Evolutionary conservation across 768 basidiomycete genomes (phyloP), one percentile per base, ranked within the genome.

Genomic region (Termitomyces sp.): DNA sequence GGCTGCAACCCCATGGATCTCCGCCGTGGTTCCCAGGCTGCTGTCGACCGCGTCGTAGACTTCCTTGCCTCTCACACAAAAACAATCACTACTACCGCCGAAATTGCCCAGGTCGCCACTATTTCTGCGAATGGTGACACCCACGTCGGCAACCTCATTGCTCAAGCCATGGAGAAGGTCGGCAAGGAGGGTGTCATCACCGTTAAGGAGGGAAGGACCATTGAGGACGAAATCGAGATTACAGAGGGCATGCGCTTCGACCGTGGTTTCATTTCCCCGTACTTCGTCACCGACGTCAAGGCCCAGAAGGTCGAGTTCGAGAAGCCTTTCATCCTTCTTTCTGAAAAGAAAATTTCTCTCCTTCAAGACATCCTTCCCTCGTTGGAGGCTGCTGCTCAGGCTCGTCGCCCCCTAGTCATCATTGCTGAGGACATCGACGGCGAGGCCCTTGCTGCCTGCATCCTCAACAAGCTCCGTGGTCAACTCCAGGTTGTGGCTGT

Each of bases 1-100:
- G 96, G 96, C 4, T 99, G 96, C 82, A 97, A 96, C 78, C 96
- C 96, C 13, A 99, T 98, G 95, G 96, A 99, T 76, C 91, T 98
- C 59, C 93, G 96, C 60, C 88, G 95, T n/a, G 96, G 96, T 52
- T 87, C 95, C 10, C 96, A 99, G 70, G 92, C 93, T 10, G 96
- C 96, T 48, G 96, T 99, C 46, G 92, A 96, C 72, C 89, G 90
- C 62, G 94, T 99, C 64, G 89, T 98, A 61, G 84, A 90, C 66
- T 94, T 89, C 78, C 84, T 99, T 62, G 81, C 95, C 58, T 72
- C 84, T 18, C 87, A 98, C 71, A 87, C 96, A 63, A 88, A 94
- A 71, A 91, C 87, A 46, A 93, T 99, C 75, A 99, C 96, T 61
- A 99, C 96, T 41, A 92, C 90, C 16, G 92, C 92, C 27, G 95